Conservation (phyloP, 805 yeast genomes). For the Ogataea ganodermae region DNA sequence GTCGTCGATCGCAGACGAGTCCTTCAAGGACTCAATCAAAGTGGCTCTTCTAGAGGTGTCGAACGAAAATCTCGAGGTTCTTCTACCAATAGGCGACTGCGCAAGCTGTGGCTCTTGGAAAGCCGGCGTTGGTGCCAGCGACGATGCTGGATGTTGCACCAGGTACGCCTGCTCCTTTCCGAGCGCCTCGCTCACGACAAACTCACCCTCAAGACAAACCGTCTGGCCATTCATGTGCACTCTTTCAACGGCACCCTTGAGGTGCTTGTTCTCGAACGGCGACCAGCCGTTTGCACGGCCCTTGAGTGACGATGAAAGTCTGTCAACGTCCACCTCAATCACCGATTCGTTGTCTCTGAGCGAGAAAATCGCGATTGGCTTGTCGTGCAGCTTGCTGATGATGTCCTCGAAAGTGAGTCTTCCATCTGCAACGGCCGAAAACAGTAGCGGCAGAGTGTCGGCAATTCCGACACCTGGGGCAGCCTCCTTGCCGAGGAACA, state of each 20-base stretch:
- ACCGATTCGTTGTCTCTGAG: slow-evolving; percentile 77
- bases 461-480: slow-evolving; percentile 75
- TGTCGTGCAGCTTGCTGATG: slow-evolving; percentile 69
- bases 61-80: slow-evolving; percentile 53
- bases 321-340: slow-evolving; percentile 83
- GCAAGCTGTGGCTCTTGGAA: slow-evolving; percentile 33
- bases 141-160: slow-evolving; percentile 44
- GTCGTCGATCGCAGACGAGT: slow-evolving; percentile 39
- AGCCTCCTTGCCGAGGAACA: slow-evolving; percentile 59
- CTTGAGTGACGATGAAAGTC: slow-evolving; percentile 48
- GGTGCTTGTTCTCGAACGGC: slow-evolving; percentile 52
- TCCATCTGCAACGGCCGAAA: slow-evolving; percentile 76
- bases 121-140: slow-evolving; percentile 33
- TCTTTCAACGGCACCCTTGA: slow-evolving; percentile 86
- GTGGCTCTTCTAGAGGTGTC: slow-evolving; percentile 41
- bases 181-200: slow-evolving; percentile 57
- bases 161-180: slow-evolving; percentile 60
- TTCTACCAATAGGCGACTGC: slow-evolving; percentile 40
- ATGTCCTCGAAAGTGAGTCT: slow-evolving; percentile 74
- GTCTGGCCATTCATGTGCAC: slow-evolving; percentile 79
- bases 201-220: slow-evolving; percentile 79
- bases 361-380: slow-evolving; percentile 80
- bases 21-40: slow-evolving; percentile 34
- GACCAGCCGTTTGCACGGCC: slow-evolving; percentile 47
- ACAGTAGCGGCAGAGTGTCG: slow-evolving; percentile 79